Percentiles rank a stretch among this genome's conserved stretches.
These are phyloP conservation scores for Onygenales sp. DNA, from an alignment of 2,329 filamentous ascomycete species.

Conservation along the genomic window DNA sequence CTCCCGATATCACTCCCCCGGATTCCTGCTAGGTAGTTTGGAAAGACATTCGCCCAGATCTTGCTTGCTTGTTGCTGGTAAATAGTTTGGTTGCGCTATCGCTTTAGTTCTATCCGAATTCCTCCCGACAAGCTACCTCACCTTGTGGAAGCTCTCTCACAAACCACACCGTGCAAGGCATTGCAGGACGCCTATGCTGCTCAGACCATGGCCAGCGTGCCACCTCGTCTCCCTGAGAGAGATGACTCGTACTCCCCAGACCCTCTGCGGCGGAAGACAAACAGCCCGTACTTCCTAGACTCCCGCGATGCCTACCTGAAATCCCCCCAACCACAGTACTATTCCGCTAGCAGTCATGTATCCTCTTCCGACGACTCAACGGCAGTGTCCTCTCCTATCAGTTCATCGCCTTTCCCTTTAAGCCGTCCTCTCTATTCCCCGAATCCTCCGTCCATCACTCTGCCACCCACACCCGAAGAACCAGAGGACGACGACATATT, in stretches of 20 bases:
- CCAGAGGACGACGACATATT: conserved; percentile 26
- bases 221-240: conserved; percentile 22
- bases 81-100: no score
- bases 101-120: background rate
- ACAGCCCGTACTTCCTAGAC: background rate
- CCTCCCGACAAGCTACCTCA: no score
- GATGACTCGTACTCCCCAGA: conserved; percentile 23
- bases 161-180: background rate
- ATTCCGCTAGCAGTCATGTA: conserved; percentile 11
- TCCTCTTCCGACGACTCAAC: conserved; percentile 28
- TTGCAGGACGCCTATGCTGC: background rate
- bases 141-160: background rate
- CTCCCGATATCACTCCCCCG: no score
- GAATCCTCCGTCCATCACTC: conserved; percentile 28
- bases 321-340: background rate
- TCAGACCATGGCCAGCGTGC: conserved; percentile 25
- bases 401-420: conserved; percentile 18
- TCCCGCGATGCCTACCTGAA: conserved; percentile 16
- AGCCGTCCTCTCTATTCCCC: conserved; percentile 19
- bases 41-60: no score
- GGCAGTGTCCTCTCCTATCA: conserved; percentile 27
- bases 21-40: no score
- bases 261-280: conserved; percentile 14
- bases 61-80: background rate
- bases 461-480: conserved; percentile 17